A percentile compares a stretch with the other conserved stretches of the same genome.
These are phyloP conservation scores for Coleophoma crateriformis DNA, from an alignment of 2,329 filamentous ascomycete genomes.

Conservation along the genomic window DNA sequence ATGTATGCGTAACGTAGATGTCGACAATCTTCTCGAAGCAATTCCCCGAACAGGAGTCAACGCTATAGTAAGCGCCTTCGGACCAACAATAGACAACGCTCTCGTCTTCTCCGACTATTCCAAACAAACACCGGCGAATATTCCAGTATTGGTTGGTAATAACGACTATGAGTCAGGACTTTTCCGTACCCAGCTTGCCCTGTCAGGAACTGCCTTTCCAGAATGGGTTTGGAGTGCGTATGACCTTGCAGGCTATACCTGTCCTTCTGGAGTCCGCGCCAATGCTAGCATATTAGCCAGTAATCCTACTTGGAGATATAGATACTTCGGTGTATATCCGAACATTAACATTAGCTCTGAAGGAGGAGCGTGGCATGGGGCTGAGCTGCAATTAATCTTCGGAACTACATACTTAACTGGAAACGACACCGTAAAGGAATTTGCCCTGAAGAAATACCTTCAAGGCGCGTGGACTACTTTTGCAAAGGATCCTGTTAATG, in stretches of 20 bases:
- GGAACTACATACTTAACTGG: slow-evolving; percentile 13
- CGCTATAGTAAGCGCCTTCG: slow-evolving; percentile 7
- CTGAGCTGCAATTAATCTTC: slow-evolving; percentile 24
- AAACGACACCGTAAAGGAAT: slow-evolving; percentile 19
- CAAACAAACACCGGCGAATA: slow-evolving; percentile 1
- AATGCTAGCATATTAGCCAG: slow-evolving; percentile 12
- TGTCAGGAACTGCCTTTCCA: not conserved
- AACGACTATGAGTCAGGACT: slow-evolving; percentile 18
- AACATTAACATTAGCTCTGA: slow-evolving; percentile 21
- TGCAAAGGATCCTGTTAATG: slow-evolving; percentile 26
- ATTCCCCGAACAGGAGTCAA: slow-evolving; percentile 1
- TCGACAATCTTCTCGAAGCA: slow-evolving; percentile 8
- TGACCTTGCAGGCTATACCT: slow-evolving; percentile 20
- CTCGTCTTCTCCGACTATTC: slow-evolving; percentile 10
- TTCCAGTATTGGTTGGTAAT: slow-evolving; percentile 14
- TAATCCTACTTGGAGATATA: slow-evolving; percentile 28
- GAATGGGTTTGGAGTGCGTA: slow-evolving; percentile 12
- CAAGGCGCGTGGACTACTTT: slow-evolving; percentile 28
- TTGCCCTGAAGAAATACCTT: slow-evolving; percentile 19
- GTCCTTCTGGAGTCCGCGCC: slow-evolving; percentile 17
- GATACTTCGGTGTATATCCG: slow-evolving; percentile 25
- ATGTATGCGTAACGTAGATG: slow-evolving; percentile 7
- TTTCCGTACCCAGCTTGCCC: slow-evolving; percentile 4
- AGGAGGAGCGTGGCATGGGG: slow-evolving; percentile 25
- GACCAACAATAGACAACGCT: slow-evolving; percentile 9